Evolutionary conservation across 306 rosid genomes (phyloP), one percentile per base, ranked within the genome.

Genomic region (Malus asiatica): DNA sequence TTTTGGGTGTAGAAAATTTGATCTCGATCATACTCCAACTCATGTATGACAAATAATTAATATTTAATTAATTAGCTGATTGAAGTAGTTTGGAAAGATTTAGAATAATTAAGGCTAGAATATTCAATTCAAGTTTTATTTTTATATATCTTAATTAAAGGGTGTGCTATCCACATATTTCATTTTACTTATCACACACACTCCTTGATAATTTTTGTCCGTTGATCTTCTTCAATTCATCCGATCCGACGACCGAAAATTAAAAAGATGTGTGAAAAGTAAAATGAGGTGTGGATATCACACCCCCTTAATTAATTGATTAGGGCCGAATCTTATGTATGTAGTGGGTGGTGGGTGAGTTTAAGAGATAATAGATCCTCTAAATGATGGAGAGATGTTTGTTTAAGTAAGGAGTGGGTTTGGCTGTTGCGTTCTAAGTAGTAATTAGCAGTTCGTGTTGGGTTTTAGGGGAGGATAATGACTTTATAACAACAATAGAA

Each of bases 311-410:
- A 52, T 59, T 61, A 27, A 27, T 25, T 61, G 14, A 23, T 15
- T 14, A 67, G 33, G 73, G 44, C 67, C 73, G 40, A 53, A 15
- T 12, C 35, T 46, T 60, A 27, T 20, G 12, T 55, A 3, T 57
- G 32, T 79, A 33, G 83, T 79, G 79, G 82, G 66, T 35, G 75
- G 83, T 68, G 66, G 75, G 35, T 68, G 71, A 33, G 19, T 74
- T 64, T 72, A 30, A 16, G 19, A 19, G 70, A 60, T 60, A 44
- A 58, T 53, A 68, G 68, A 78, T 71, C 77, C 77, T 71, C 79
- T 76, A 66, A 18, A 75, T 75, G 72, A 66, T 65, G 13, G 62
- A 65, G 69, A 74, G 46, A 53, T 52, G 65, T 42, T 65, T 52
- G 48, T 63, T 48, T 62, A 64, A 20, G 11, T 27, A 63, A 64